Conservation (phyloP, 164 flowering plant genomes). For the Magnolia officinalis region DNA sequence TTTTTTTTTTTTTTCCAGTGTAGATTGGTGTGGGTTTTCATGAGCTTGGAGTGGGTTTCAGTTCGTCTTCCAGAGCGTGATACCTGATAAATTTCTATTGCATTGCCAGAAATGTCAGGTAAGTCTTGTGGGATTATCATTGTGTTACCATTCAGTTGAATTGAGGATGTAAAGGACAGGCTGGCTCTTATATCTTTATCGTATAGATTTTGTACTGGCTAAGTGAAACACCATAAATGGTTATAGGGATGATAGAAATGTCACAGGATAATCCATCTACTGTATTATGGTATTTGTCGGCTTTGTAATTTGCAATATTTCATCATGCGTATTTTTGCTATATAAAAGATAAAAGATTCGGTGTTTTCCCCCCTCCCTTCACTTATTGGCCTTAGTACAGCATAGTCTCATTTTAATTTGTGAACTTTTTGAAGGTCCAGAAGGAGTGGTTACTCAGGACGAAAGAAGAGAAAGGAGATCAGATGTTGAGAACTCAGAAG, state of each 20-base stretch:
- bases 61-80: neutral
- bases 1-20: neutral
- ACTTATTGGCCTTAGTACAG: neutral
- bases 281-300: neutral
- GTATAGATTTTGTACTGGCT: neutral
- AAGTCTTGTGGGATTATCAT: neutral
- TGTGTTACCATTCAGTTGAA: neutral
- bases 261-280: too few species aligned
- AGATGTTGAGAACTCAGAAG: constrained; percentile 73
- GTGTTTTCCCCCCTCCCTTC: too few species aligned
- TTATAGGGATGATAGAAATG: neutral
- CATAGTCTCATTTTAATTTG: neutral
- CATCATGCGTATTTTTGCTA: neutral
- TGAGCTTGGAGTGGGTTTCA: neutral
- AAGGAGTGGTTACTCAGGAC: constrained; percentile 40
- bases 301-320: neutral
- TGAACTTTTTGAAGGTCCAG: constrained; percentile 30
- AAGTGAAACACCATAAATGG: neutral
- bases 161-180: neutral
- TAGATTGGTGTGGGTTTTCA: neutral
- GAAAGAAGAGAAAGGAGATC: constrained; percentile 65
- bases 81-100: neutral
- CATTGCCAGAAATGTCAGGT: constrained; percentile 9
- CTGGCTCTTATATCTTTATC: neutral
- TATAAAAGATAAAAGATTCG: neutral